phyloP scores from a whole-genome alignment of 768 basidiomycete genomes.

The Cubamyces sp. region DNA sequence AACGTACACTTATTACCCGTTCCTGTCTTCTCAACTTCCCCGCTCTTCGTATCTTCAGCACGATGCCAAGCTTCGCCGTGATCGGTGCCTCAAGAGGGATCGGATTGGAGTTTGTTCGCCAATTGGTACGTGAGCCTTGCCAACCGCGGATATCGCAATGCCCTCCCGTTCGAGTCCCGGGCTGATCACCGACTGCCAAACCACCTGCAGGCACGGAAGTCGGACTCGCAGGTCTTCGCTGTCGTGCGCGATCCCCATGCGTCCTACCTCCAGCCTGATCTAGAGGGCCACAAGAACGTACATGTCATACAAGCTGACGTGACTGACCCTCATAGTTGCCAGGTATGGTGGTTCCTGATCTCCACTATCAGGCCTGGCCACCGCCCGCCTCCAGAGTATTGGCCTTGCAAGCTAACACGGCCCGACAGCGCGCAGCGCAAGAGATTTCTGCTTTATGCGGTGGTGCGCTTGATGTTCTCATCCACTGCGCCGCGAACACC shows the following conservation, averaged over 20 bases:
- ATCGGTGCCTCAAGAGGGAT: slow-evolving; percentile 19
- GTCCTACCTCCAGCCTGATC: slow-evolving; percentile 13
- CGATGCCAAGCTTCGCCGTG: slow-evolving; percentile 7
- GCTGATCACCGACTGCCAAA: neutral
- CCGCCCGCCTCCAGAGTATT: neutral
- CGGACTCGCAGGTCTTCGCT: slow-evolving; percentile 29
- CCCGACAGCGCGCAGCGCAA: slow-evolving; percentile 22
- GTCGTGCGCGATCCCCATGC: slow-evolving; percentile 25
- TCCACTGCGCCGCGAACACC: slow-evolving; percentile 5
- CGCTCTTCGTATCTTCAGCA: neutral
- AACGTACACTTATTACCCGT: neutral
- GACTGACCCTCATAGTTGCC: slow-evolving; percentile 33
- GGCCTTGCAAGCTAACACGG: slow-evolving; percentile 13
- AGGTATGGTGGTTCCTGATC: slow-evolving; percentile 28
- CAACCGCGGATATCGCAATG: no score
- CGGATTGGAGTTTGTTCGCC: slow-evolving; percentile 10
- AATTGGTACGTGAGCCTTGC: slow-evolving; percentile 3
- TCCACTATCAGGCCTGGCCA: no score
- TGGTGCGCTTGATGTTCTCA: neutral
- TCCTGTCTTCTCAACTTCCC: neutral
- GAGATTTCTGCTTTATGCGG: neutral
- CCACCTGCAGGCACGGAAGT: slow-evolving; percentile 11
- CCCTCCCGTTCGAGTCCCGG: neutral
- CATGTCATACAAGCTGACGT: slow-evolving; percentile 43
- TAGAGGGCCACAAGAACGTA: slow-evolving; percentile 30